Base-by-base conservation (phyloP, 495 filamentous ascomycete genomes). In the Pseudomonodictys pantanalensis region DNA sequence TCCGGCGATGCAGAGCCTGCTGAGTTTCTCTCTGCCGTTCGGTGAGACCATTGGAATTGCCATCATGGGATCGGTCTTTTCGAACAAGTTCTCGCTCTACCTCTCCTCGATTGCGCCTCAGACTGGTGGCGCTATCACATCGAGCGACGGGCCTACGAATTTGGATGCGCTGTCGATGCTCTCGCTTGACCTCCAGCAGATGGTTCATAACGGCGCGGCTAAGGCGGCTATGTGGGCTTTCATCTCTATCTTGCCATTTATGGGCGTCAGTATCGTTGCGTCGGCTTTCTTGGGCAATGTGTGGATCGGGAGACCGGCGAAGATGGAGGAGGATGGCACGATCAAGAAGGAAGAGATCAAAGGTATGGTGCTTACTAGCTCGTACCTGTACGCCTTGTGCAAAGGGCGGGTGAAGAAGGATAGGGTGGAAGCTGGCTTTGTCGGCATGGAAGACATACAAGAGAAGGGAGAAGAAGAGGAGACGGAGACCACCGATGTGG, bases 61-160 rank as follows among this genome's bases (percentile, higher is more conserved):
- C 0, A 75, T 86, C 42, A 84, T 86, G 81, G 73, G 79, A 5
- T 77, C 75, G 26, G 81, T 86, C 0, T 84, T 86, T 66, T 81
- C 82, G 54, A 85, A 85, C 68, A 78, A 73, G 28, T 68, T 71
- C 22, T 41, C 57, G 28, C 22, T 9, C n/a, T 60, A 52, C 24
- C 38, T 65, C 4, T 44, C 58, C 60, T 53, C 50, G 22, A 44
- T 69, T 20, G 28, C 55, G 17, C 54, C 60, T 44, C 43, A 52
- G 10, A 33, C 54, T 8, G 52, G 67, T 47, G 30, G 60, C 33
- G 29, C 58, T 24, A 6, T 28, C 3, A 56, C 51, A 22, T 32
- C 60, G 22, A 33, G 54, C 3, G 57, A 63, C 39, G 65, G 62
- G 3, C 58, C 60, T 15, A 25, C 66, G 11, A 70, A 66, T 3